These are phyloP conservation scores for Tylopilus vinaceipallidus DNA, from an alignment of 768 basidiomycete species.

Conservation along the genomic window DNA sequence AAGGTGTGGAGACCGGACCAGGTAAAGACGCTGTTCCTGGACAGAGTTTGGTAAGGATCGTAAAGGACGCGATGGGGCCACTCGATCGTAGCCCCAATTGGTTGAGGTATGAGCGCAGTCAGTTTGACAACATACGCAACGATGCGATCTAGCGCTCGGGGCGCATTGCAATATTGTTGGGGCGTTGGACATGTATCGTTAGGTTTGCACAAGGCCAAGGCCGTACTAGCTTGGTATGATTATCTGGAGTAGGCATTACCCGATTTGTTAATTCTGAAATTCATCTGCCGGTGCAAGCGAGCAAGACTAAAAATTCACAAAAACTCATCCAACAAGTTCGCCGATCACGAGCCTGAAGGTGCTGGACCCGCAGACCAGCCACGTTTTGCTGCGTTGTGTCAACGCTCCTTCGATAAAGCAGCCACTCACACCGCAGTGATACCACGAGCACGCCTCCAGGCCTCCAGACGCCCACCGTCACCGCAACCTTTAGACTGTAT, in stretches of 20 bases:
- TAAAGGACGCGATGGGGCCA: slow-evolving; percentile 76
- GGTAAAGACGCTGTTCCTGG: slow-evolving; percentile 77
- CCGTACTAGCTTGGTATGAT: neutral
- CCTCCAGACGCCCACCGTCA: neutral
- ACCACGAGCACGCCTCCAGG: slow-evolving; percentile 8
- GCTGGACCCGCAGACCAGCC: neutral
- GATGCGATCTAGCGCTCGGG: slow-evolving; percentile 47
- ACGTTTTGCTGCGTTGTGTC: slow-evolving; percentile 1
- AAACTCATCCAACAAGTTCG: neutral
- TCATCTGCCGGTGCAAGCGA: neutral
- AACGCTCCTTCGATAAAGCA: neutral
- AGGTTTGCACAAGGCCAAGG: neutral
- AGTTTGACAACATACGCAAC: slow-evolving; percentile 76
- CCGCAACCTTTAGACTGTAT: slow-evolving; percentile 16
- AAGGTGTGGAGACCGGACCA: slow-evolving; percentile 70
- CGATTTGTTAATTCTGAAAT: slow-evolving; percentile 7
- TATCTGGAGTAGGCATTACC: neutral
- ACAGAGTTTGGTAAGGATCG: slow-evolving; percentile 65
- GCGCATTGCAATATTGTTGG: neutral
- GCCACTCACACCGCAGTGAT: too few species aligned
- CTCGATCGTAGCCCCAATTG: slow-evolving; percentile 77
- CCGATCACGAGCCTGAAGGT: slow-evolving; percentile 1
- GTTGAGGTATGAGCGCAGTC: slow-evolving; percentile 72
- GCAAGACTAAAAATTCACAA: too few species aligned
- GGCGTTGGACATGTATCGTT: neutral